phyloP scores from a whole-genome alignment of 306 rosid genomes.

The Malus asiatica region DNA sequence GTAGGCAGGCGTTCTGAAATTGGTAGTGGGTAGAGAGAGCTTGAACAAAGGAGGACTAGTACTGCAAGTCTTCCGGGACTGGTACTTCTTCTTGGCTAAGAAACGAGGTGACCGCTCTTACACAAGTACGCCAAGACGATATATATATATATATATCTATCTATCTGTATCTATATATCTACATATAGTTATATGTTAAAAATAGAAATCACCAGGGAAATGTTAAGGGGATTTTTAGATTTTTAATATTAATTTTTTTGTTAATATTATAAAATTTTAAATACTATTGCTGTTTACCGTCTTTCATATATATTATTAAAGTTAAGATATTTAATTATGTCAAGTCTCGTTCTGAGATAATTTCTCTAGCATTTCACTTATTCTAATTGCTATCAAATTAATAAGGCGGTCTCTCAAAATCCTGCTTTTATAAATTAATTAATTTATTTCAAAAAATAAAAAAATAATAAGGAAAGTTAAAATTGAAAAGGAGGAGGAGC shows the following conservation, averaged over 20 bases:
- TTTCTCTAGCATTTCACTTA: no score
- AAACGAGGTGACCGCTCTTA: not conserved
- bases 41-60: not conserved
- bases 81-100: no score
- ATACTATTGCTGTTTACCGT: no score
- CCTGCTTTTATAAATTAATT: not conserved
- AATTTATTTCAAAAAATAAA: not conserved
- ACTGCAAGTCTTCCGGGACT: not conserved
- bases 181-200: not conserved
- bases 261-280: no score
- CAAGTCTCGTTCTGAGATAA: no score
- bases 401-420: slow-evolving; percentile 13
- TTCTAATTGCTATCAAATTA: not conserved
- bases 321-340: no score
- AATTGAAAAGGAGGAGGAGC: not conserved
- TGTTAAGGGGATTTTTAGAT: no score
- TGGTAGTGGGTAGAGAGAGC: not conserved
- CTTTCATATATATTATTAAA: no score
- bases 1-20: not conserved
- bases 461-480: not conserved
- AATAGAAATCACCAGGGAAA: not conserved
- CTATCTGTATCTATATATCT: no score
- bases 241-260: no score
- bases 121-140: not conserved
- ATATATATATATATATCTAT: not conserved